Percentiles rank a stretch among this genome's conserved stretches.
Evolutionary conservation across 306 rosid species (phyloP).

Genomic region (Pterocarpus macrocarpus): DNA sequence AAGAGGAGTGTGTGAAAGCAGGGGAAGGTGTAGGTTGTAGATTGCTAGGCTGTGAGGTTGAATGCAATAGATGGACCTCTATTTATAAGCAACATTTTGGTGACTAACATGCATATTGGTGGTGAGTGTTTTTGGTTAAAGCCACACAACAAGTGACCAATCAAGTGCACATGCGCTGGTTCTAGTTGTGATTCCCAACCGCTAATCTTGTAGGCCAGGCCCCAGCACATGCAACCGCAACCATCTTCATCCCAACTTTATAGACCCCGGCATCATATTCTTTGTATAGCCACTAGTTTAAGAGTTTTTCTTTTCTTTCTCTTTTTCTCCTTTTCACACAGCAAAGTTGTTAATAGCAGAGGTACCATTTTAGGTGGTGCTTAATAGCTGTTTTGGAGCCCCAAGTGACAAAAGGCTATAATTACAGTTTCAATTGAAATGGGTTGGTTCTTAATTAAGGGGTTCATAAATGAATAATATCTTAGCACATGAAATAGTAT

Average conservation of each 20-base stretch:
- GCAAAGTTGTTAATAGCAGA: background rate
- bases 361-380: constrained; percentile 2
- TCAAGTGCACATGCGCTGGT: constrained; percentile 68
- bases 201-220: constrained; percentile 51
- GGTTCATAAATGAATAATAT: background rate
- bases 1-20: background rate
- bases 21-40: constrained; percentile 35
- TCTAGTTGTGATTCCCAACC: constrained; percentile 63
- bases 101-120: too few relatives aligned
- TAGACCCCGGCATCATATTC: constrained; percentile 4
- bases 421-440: background rate
- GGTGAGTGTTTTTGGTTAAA: background rate
- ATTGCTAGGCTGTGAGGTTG: constrained; percentile 26
- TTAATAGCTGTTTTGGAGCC: background rate
- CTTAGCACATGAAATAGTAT: constrained; percentile 41
- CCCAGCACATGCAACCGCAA: constrained; percentile 56
- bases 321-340: background rate
- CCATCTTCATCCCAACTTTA: constrained; percentile 17
- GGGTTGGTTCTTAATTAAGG: constrained; percentile 21
- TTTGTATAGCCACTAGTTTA: constrained; percentile 2
- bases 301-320: constrained; percentile 1
- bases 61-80: constrained; percentile 44
- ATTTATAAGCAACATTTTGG: constrained; percentile 56
- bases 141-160: constrained; percentile 47
- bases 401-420: background rate